Evolutionary conservation across 371 early-diverging fungal species (phyloP), one percentile per base, ranked within the genome.

Genomic region (Chytridiales sp.): DNA sequence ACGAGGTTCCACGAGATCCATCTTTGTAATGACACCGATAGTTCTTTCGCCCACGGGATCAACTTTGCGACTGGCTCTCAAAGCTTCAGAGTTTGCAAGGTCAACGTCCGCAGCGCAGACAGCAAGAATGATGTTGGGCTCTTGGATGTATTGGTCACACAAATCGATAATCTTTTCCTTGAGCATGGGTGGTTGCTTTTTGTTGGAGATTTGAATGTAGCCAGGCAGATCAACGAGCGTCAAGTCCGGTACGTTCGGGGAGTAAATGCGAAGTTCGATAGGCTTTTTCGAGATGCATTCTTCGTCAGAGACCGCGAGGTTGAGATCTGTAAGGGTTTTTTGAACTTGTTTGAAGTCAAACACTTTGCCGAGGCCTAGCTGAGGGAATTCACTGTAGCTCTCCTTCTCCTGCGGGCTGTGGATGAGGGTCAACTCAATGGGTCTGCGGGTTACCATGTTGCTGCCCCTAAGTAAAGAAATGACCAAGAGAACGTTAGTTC

Each of bases 151-250:
- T 61, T 87, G 81, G 67, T 94, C 89, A 67, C 97, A 95, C 5
- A 99, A 81, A 36, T 90, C 90, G 26, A 91, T 86, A 69, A 99
- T 95, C 76, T 91, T 90, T 56, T 85, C 82, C 70, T 97, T 97
- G 40, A 99, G 85, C 0, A 85, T 77, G 8, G 85, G 80, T 4
- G 99, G 99, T 72, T 99, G 99, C 59, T 94, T 88, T 48, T 87
- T 84, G 69, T 88, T 93, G 34, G 87, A 89, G n/a, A 98, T 88
- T 63, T 94, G 97, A 60, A 99, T 97, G 75, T 94, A 98, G 4
- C 99, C 99, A 1, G 99, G 99, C 42, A 99, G 75, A 74, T 99
- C 99, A 47, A 99, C 92, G 60, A 99, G 75, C 0, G 95, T 94
- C 56, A 99, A 72, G 64, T 99, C 97, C 5, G 99, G 95, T 17